These are phyloP conservation scores for Pythium biforme DNA, from an alignment of 352 stramenopile species.

Conservation along the genomic window DNA sequence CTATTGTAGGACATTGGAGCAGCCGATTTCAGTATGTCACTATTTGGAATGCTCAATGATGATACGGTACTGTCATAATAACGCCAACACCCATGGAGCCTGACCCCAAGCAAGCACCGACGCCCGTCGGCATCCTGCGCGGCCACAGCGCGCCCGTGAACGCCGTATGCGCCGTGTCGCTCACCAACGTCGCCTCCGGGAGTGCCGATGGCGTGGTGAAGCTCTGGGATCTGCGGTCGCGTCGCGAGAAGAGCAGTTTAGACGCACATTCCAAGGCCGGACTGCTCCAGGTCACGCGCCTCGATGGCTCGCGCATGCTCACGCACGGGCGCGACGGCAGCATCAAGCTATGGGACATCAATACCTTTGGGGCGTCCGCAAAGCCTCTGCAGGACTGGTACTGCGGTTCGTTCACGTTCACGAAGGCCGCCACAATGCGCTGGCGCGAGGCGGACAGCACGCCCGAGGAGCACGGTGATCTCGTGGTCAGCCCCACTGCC, in stretches of 20 bases:
- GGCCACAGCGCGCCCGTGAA: slow-evolving; percentile 68
- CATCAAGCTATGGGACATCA: slow-evolving; percentile 57
- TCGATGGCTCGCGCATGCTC: slow-evolving; percentile 35
- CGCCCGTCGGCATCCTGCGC: slow-evolving; percentile 61
- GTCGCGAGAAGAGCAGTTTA: slow-evolving; percentile 42
- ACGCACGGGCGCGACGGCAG: slow-evolving; percentile 75
- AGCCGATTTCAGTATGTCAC: slow-evolving; percentile 8
- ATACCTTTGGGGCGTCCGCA: neutral
- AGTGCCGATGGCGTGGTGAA: slow-evolving; percentile 65
- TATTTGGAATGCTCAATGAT: neutral
- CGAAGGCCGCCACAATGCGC: slow-evolving; percentile 29
- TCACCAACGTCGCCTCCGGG: slow-evolving; percentile 44
- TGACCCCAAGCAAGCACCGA: slow-evolving; percentile 25
- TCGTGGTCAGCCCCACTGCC: slow-evolving; percentile 21
- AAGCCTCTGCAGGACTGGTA: slow-evolving; percentile 22
- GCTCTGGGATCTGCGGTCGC: slow-evolving; percentile 66
- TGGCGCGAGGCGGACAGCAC: slow-evolving; percentile 6
- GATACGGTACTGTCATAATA: too few relatives aligned
- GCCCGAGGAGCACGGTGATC: neutral
- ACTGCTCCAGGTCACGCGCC: slow-evolving; percentile 47
- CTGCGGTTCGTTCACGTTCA: slow-evolving; percentile 38
- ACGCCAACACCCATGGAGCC: too few relatives aligned
- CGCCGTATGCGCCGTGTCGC: slow-evolving; percentile 46
- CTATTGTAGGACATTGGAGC: neutral
- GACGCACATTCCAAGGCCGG: slow-evolving; percentile 69